A percentile compares a stretch with the other conserved stretches of the same genome.
Conservation (phyloP, 2,329 filamentous ascomycete species). For the Colletotrichum sp. region DNA sequence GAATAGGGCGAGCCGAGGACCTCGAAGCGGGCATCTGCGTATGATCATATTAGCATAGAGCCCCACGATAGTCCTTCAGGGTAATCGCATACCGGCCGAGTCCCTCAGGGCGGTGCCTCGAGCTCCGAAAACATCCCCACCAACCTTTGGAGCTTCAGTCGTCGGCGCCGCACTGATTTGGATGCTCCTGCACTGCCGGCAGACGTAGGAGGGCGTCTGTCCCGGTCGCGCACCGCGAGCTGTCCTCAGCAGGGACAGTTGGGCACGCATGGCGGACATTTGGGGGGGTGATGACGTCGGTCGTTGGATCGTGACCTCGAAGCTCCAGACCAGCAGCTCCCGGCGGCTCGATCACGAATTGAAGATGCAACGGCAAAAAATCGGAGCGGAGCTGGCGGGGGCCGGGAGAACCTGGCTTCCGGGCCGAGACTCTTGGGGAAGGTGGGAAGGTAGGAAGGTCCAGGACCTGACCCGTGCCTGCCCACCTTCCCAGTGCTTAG, state of each 20-base stretch:
- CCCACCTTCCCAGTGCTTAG: background rate
- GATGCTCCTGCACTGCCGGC: conserved; percentile 62
- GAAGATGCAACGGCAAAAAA: conserved; percentile 2
- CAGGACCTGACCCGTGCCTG: background rate
- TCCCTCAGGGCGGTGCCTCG: conserved; percentile 48
- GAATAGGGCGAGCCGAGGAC: conserved; percentile 92
- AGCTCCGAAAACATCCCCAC: conserved; percentile 61
- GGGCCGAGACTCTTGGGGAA: background rate
- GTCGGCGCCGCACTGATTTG: conserved; percentile 68
- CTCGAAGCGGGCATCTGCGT: conserved; percentile 88
- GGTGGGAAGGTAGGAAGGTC: background rate
- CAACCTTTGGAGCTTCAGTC: conserved; percentile 55
- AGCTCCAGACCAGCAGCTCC: conserved; percentile 1
- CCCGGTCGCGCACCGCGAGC: conserved; percentile 33
- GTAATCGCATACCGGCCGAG: conserved; percentile 49
- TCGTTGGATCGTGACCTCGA: conserved; percentile 5
- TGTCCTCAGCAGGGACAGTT: conserved; percentile 42
- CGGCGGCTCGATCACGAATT: background rate
- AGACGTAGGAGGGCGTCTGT: conserved; percentile 43
- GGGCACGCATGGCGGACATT: conserved; percentile 45
- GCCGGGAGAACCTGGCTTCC: background rate
- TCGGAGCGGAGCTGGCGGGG: background rate
- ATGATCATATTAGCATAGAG: background rate
- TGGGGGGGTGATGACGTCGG: conserved; percentile 8
- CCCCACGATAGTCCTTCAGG: no score